A percentile compares a stretch with the other conserved stretches of the same genome.
These are phyloP conservation scores for Salix brachista DNA, from an alignment of 345 rosid genomes.

Conservation along the genomic window DNA sequence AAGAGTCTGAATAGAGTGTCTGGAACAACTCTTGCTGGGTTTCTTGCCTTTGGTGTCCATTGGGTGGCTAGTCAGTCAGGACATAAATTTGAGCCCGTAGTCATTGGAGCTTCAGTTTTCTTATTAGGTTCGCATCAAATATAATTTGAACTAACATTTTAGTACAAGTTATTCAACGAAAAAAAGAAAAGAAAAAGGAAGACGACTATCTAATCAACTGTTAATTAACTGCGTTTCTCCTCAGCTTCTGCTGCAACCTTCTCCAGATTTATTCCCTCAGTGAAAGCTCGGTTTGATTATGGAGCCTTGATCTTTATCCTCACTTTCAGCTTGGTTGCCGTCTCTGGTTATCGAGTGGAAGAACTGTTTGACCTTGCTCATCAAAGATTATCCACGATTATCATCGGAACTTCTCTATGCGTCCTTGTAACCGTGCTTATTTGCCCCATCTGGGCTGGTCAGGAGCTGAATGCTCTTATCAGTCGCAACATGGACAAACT, in stretches of 20 bases:
- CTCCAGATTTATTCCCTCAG: constrained; percentile 35
- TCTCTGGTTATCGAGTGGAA: constrained; percentile 40
- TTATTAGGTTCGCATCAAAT: constrained; percentile 29
- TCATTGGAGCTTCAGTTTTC: constrained; percentile 41
- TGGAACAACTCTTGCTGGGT: constrained; percentile 44
- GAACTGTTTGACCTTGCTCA: constrained; percentile 31
- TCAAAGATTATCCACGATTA: constrained; percentile 35
- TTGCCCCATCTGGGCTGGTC: constrained; percentile 48
- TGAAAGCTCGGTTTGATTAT: constrained; percentile 37
- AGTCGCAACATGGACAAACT: constrained; percentile 37
- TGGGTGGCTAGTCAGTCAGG: constrained; percentile 44
- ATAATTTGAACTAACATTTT: neutral
- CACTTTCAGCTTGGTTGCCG: constrained; percentile 37
- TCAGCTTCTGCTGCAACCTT: constrained; percentile 43
- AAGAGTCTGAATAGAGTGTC: constrained; percentile 40
- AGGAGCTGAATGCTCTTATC: constrained; percentile 24
- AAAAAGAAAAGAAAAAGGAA: neutral
- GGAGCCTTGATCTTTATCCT: constrained; percentile 47
- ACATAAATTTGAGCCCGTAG: constrained; percentile 25
- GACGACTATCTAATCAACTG: neutral
- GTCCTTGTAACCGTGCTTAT: constrained; percentile 29
- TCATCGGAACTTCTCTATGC: constrained; percentile 38
- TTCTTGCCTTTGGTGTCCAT: constrained; percentile 44
- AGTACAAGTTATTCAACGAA: neutral
- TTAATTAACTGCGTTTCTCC: neutral